Conservation (phyloP, 495 filamentous ascomycete genomes). For the Aspergillus bridgeri region DNA sequence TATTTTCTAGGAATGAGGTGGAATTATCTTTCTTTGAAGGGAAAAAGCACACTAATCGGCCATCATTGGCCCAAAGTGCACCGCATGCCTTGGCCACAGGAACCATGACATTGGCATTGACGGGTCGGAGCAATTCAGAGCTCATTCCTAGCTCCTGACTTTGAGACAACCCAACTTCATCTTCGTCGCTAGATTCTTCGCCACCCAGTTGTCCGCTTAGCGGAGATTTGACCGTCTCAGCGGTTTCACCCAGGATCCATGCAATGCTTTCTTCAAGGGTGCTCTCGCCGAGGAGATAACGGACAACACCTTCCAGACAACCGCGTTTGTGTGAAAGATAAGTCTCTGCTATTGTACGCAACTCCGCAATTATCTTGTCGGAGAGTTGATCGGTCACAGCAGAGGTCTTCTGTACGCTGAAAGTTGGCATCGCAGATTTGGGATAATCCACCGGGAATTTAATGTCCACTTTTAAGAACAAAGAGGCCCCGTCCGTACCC, state of each 20-base stretch:
- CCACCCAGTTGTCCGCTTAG: constrained; percentile 60
- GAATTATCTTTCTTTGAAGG: constrained; percentile 75
- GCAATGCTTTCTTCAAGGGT: constrained; percentile 70
- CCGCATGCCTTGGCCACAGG: constrained; percentile 73
- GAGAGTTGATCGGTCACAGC: constrained; percentile 69
- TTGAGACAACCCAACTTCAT: constrained; percentile 61
- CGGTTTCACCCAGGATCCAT: constrained; percentile 54
- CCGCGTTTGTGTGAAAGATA: constrained; percentile 67
- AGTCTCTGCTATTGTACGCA: constrained; percentile 65
- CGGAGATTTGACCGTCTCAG: constrained; percentile 43
- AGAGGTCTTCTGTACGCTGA: constrained; percentile 72
- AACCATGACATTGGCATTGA: constrained; percentile 70
- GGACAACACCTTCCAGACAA: constrained; percentile 77
- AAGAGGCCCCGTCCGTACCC: constrained; percentile 64
- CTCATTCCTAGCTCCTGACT: constrained; percentile 54
- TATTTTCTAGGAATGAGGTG: constrained; percentile 57
- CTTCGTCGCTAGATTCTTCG: constrained; percentile 79
- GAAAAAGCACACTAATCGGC: constrained; percentile 82
- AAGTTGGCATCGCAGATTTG: constrained; percentile 57
- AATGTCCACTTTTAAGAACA: constrained; percentile 76
- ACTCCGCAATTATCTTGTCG: constrained; percentile 59
- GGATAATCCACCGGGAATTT: constrained; percentile 80
- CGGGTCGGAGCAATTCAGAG: constrained; percentile 49
- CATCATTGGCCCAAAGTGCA: constrained; percentile 72
- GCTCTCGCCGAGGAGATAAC: constrained; percentile 81